phyloP scores from a whole-genome alignment of 495 filamentous ascomycete genomes.

The Pyrenula aspistea region DNA sequence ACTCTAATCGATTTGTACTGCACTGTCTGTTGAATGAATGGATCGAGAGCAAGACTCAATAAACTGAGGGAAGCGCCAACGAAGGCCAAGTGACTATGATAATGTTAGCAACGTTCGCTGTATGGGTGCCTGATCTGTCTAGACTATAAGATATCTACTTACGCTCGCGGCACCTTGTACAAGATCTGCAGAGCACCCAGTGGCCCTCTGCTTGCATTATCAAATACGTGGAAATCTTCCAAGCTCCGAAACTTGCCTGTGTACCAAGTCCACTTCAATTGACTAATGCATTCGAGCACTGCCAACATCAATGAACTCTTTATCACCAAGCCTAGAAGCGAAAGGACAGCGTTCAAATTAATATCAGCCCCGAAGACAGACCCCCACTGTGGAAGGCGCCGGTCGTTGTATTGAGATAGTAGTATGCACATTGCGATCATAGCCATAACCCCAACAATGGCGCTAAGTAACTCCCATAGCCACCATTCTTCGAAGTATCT shows the following conservation, averaged over 20 bases:
- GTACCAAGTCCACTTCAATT: constrained; percentile 21
- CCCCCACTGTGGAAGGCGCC: too few relatives aligned
- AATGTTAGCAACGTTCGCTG: too few relatives aligned
- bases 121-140: constrained; percentile 8
- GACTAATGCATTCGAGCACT: constrained; percentile 14
- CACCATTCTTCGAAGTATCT: too few relatives aligned
- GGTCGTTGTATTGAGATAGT: too few relatives aligned
- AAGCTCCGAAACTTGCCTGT: constrained; percentile 8
- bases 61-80: constrained; percentile 15
- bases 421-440: too few relatives aligned
- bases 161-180: too few relatives aligned
- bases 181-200: constrained; percentile 20
- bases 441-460: too few relatives aligned
- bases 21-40: constrained; percentile 20
- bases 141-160: too few relatives aligned
- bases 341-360: constrained; percentile 20
- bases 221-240: constrained; percentile 16
- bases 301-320: constrained; percentile 17
- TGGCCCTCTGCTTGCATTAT: constrained; percentile 20
- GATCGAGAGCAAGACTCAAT: constrained; percentile 18
- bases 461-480: too few relatives aligned
- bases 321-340: constrained; percentile 17
- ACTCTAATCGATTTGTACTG: not conserved
- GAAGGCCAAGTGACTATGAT: constrained; percentile 7
- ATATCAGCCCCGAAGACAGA: too few relatives aligned